Conservation (phyloP, 495 filamentous ascomycete species). For the Daldinia bambusicola region DNA sequence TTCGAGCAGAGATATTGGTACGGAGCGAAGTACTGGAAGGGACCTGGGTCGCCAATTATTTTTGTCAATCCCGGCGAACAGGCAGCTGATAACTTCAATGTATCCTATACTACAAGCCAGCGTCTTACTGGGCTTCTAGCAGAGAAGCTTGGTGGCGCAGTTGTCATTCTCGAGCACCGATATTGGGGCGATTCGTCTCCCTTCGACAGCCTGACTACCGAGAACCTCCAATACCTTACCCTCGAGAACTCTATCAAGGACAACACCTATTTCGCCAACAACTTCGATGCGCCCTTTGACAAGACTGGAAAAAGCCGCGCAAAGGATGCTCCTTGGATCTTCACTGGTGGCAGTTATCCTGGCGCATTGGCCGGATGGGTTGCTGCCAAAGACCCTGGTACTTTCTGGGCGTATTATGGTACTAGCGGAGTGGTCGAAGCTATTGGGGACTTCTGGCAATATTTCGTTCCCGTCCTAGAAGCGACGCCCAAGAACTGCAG, state of each 20-base stretch:
- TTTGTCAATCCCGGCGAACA: slow-evolving; percentile 71
- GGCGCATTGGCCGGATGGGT: slow-evolving; percentile 73
- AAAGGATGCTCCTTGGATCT: slow-evolving; percentile 70
- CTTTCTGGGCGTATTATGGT: slow-evolving; percentile 74
- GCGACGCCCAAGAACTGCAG: slow-evolving; percentile 74
- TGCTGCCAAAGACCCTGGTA: slow-evolving; percentile 66
- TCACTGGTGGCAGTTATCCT: slow-evolving; percentile 71
- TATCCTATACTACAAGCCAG: slow-evolving; percentile 61
- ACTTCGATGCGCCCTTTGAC: slow-evolving; percentile 68
- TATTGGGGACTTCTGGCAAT: slow-evolving; percentile 72
- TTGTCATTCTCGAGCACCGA: slow-evolving; percentile 68
- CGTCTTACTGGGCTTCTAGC: slow-evolving; percentile 65
- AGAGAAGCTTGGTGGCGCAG: slow-evolving; percentile 65
- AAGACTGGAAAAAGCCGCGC: slow-evolving; percentile 61
- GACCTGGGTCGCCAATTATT: slow-evolving; percentile 64
- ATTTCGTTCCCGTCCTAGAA: slow-evolving; percentile 70
- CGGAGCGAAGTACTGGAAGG: slow-evolving; percentile 63
- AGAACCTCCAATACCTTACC: slow-evolving; percentile 71
- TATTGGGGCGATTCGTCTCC: slow-evolving; percentile 73
- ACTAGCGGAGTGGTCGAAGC: slow-evolving; percentile 72
- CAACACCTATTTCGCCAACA: slow-evolving; percentile 70
- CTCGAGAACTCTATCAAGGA: slow-evolving; percentile 71
- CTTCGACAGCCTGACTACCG: slow-evolving; percentile 61
- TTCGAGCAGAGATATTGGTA: slow-evolving; percentile 69
- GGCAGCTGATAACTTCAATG: slow-evolving; percentile 62